Base-by-base conservation (phyloP, 2,329 filamentous ascomycete genomes). In the Fusarium anthophilum region DNA sequence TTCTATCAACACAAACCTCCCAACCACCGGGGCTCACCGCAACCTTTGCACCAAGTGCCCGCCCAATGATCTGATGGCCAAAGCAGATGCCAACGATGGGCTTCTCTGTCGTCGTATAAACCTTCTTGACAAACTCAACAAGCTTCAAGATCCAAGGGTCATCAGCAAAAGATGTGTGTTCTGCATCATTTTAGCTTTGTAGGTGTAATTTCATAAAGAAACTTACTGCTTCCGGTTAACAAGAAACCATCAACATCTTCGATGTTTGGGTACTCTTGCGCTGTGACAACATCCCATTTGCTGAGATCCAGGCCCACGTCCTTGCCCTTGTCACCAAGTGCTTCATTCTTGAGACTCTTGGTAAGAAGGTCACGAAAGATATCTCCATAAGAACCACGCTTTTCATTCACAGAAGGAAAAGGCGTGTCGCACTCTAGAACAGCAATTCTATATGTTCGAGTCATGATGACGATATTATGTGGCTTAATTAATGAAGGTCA, bases 21-120 rank as follows among this genome's bases (percentile, higher is more conserved):
- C 84, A 86, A 2, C 83, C 83, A 8, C 77, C 78, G 0, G 81
- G 80, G 39, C 78, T 83, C 26, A 82, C 77, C 2, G 77, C 81
- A 8, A 85, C 82, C 44, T 80, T 80, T 13, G 81, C 81, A 17
- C 80, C 81, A 2, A 86, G 75, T 2, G 84, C 83, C 8, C 84
- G 81, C 3, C 79, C 85, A 37, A 86, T 78, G 39, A 86, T 84
- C 59, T 86, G 84, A 57, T 86, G 85, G 2, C 85, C 85, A 63
- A 86, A 86, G 66, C 85, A 86, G n/a, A 86, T 82, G 0, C 85
- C 85, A 6, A 86, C 77, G 3, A 86, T 77, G 1, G 81, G 83
- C 32, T 79, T 75, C 17, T 76, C 72, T 8, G 77, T 80, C 12
- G 73, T 76, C 8, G 66, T 69, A 44, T 79, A 76, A 10, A 79